Conservation (phyloP, 2,329 filamentous ascomycete genomes). For the Xylariales sp. region DNA sequence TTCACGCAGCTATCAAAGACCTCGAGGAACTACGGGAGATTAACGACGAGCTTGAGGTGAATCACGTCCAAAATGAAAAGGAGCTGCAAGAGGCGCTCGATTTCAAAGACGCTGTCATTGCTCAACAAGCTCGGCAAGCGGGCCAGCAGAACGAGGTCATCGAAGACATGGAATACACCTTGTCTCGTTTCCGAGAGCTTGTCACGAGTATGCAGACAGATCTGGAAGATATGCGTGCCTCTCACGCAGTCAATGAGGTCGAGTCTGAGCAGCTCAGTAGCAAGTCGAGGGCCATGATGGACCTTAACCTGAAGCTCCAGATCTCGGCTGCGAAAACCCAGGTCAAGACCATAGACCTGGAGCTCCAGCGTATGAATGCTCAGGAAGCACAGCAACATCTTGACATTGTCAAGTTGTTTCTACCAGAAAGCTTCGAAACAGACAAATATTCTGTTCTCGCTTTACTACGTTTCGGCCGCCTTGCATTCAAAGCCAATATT, state of each 20-base stretch:
- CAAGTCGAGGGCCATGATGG: slow-evolving; percentile 90
- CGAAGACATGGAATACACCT: slow-evolving; percentile 85
- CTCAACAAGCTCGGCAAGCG: slow-evolving; percentile 72
- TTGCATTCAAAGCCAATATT: slow-evolving; percentile 82
- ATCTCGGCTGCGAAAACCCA: slow-evolving; percentile 86
- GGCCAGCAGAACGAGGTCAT: slow-evolving; percentile 73
- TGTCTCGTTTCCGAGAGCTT: slow-evolving; percentile 83
- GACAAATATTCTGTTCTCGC: slow-evolving; percentile 86
- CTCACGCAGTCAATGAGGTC: slow-evolving; percentile 85
- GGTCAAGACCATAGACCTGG: slow-evolving; percentile 88
- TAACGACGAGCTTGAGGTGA: slow-evolving; percentile 89
- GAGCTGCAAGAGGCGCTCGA: slow-evolving; percentile 93
- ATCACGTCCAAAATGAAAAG: slow-evolving; percentile 88
- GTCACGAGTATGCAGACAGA: slow-evolving; percentile 82
- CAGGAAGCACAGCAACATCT: slow-evolving; percentile 87
- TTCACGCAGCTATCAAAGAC: slow-evolving; percentile 78
- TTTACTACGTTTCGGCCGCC: slow-evolving; percentile 78
- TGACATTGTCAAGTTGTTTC: slow-evolving; percentile 80
- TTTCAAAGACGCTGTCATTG: slow-evolving; percentile 76
- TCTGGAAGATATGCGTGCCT: slow-evolving; percentile 86
- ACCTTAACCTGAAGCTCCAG: slow-evolving; percentile 91
- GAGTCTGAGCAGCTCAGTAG: slow-evolving; percentile 87
- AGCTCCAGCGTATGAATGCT: slow-evolving; percentile 79
- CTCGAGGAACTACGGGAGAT: slow-evolving; percentile 87
- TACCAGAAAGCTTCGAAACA: slow-evolving; percentile 76